These are phyloP conservation scores for Trametes versicolor DNA, from an alignment of 1,284 basidiomycete genomes.

Conservation along the genomic window DNA sequence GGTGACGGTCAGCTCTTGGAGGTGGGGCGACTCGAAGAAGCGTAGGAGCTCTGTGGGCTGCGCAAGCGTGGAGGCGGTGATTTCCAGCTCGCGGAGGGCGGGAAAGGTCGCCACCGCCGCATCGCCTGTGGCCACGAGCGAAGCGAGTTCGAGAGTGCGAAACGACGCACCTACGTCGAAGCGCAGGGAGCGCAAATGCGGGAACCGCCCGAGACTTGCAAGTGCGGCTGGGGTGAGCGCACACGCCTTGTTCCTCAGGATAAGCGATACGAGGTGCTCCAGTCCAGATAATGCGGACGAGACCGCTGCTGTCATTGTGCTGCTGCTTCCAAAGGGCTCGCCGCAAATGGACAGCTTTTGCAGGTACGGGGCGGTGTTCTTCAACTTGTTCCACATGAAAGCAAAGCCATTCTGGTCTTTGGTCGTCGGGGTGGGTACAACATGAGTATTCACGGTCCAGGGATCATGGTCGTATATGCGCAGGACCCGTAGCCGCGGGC, in stretches of 20 bases:
- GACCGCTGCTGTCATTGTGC: background rate
- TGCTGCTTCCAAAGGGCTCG: background rate
- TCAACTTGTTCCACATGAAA: background rate
- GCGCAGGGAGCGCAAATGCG: slow-evolving; percentile 2
- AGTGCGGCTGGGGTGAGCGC: slow-evolving; percentile 10
- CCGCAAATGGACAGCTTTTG: background rate
- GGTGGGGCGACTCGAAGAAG: background rate
- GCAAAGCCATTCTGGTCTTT: background rate
- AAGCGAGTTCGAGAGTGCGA: background rate
- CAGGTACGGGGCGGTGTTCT: background rate
- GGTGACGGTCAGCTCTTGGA: background rate
- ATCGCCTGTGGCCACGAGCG: background rate
- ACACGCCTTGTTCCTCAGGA: background rate
- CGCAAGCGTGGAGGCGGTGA: slow-evolving; percentile 3
- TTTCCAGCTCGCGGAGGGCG: slow-evolving; percentile 6
- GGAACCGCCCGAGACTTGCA: slow-evolving; percentile 11
- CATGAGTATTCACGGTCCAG: no score
- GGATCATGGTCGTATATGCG: background rate
- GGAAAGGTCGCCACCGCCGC: background rate
- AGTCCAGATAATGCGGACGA: background rate
- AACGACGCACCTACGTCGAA: slow-evolving; percentile 1
- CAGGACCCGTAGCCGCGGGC: background rate
- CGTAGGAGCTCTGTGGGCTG: slow-evolving; percentile 7
- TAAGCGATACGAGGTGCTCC: background rate
- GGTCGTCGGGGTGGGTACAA: background rate